Conservation (phyloP, 768 basidiomycete species). For the Termitomyces sp. region DNA sequence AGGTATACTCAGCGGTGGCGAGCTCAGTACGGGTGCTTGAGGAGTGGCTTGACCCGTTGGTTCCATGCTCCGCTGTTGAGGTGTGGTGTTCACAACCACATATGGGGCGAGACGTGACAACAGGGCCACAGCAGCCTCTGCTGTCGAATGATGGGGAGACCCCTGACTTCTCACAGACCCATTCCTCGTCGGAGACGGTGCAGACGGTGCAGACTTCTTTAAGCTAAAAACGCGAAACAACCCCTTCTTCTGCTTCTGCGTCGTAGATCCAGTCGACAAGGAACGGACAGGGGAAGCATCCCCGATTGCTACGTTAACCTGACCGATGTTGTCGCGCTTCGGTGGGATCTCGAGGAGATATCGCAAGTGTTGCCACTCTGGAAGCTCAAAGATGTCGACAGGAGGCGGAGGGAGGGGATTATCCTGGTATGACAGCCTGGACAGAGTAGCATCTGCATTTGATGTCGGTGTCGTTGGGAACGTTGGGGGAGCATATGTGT, state of each 20-base stretch:
- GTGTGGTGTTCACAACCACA: neutral
- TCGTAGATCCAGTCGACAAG: neutral
- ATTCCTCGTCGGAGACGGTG: neutral
- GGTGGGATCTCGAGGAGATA: constrained; percentile 2
- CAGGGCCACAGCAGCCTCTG: neutral
- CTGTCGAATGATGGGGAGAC: neutral
- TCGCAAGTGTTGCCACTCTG: constrained; percentile 17
- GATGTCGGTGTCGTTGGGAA: constrained; percentile 1
- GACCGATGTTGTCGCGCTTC: neutral
- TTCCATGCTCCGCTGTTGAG: neutral
- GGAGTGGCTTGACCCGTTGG: neutral
- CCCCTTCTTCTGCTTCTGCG: neutral
- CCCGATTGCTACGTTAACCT: neutral
- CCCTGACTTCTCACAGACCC: neutral
- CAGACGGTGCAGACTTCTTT: neutral
- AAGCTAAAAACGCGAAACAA: neutral
- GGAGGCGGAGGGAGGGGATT: constrained; percentile 2
- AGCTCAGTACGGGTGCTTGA: neutral
- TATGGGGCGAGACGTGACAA: neutral
- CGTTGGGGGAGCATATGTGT: neutral
- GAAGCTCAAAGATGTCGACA: constrained; percentile 51
- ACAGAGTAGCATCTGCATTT: neutral
- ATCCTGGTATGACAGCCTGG: neutral
- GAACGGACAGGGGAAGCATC: neutral
- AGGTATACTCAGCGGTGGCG: neutral